Base-by-base conservation (phyloP, 371 early-diverging fungal species). In the Zychaea mexicana region DNA sequence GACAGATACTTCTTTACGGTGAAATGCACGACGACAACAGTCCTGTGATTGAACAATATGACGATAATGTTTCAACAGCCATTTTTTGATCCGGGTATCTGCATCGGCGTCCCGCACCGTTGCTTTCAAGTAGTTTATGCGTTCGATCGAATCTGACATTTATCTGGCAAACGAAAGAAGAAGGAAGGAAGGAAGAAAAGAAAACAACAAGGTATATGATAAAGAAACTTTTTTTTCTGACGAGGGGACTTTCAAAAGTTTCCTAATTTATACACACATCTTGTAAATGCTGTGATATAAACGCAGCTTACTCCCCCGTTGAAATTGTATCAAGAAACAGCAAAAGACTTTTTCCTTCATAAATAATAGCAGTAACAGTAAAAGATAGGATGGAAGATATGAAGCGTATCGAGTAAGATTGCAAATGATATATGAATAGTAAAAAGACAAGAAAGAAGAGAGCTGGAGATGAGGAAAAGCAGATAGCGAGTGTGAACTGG, bases 1-100 rank as follows among this genome's bases (percentile, higher is more conserved):
- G 31, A 86, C 74, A 2, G 67, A 52, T 36, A 86, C 76, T 71
- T 86, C 81, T 52, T 63, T 55, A 47, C 81, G 69, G 33, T 60
- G 42, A 63, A 80, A 77, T 1, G 76, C 60, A 28, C 69, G 73
- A 57, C 70, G 72, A 22, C 71, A 49, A 30, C 65, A 69, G 55
- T 68, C 73, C 60, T 77, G 75, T n/a, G 77, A 75, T 32, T 66
- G 62, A 5, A 77, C 64, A 19, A 72, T 57, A n/a, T 64, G 54
- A 24, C 78, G 71, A 17, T 73, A 71, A 28, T 73, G 64, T 2
- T 53, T 12, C 21, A 69, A 54, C 2, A 79, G 12, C 52, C 64
- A 79, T 55, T 70, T 76, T 45, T 62, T 56, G 17, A 72, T 45
- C n/a, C 78, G 57, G 17, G 54, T 28, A 27, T 62, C 57, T 19